phyloP scores from a whole-genome alignment of 352 stramenopile species.

The Globisporangium heterothallicum region DNA sequence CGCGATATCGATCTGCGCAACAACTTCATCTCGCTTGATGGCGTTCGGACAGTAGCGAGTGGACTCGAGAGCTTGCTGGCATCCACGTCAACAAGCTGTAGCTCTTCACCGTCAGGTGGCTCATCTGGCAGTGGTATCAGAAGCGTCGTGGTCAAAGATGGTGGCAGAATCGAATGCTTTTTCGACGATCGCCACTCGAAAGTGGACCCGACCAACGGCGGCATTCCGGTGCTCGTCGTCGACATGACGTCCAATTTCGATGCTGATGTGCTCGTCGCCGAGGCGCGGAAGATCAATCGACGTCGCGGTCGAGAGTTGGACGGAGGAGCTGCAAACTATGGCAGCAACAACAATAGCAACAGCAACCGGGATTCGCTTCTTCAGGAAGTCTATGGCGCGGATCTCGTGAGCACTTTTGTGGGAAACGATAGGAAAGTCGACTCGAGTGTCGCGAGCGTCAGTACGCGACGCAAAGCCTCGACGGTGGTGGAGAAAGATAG shows the following conservation, averaged over 20 bases:
- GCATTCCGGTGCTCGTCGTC: constrained; percentile 28
- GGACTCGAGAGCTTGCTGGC: constrained; percentile 25
- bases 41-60: constrained; percentile 45
- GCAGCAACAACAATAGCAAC: constrained; percentile 17
- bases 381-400: constrained; percentile 57
- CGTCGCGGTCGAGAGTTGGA: constrained; percentile 5
- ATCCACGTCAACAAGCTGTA: background rate
- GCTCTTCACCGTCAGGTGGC: background rate
- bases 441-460: background rate
- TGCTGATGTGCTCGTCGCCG: constrained; percentile 24
- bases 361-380: constrained; percentile 23
- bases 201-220: constrained; percentile 5
- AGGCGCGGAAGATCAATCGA: constrained; percentile 22
- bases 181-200: constrained; percentile 12
- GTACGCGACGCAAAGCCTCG: background rate
- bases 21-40: constrained; percentile 71
- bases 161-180: constrained; percentile 57
- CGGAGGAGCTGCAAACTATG: background rate
- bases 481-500: constrained; percentile 10
- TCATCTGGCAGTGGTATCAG: constrained; percentile 10
- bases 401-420: constrained; percentile 44
- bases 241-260: constrained; percentile 50
- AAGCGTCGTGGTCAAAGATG: constrained; percentile 38
- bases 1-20: constrained; percentile 54
- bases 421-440: constrained; percentile 11